A percentile compares a stretch with the other conserved stretches of the same genome.
These are phyloP conservation scores for Arctium minus DNA, from an alignment of 129 eudicot genomes.

Conservation along the genomic window DNA sequence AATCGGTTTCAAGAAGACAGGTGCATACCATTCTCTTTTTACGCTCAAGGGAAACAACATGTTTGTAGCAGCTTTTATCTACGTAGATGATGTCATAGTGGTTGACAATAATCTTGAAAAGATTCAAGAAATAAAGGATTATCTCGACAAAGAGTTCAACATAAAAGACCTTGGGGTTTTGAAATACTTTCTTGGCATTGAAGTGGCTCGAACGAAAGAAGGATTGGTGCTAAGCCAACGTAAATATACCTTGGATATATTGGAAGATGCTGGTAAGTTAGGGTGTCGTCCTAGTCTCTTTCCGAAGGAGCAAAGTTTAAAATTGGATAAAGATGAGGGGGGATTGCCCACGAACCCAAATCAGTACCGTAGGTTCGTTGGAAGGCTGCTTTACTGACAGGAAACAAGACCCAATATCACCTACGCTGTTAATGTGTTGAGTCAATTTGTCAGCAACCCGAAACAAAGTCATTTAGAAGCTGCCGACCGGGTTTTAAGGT, in stretches of 20 bases:
- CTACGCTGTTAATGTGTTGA: not conserved
- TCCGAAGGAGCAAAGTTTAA: not conserved
- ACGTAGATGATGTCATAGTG: not conserved
- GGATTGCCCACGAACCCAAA: not conserved
- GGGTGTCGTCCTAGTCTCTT: not conserved
- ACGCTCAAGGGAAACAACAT: not conserved
- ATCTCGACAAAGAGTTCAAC: no score
- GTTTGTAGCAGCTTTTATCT: not conserved
- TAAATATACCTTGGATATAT: not conserved
- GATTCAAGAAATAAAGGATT: no score
- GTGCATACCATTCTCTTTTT: not conserved
- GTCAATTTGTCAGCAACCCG: no score
- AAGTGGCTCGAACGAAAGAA: no score
- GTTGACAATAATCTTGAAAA: not conserved
- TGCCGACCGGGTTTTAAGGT: no score
- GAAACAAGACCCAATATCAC: not conserved
- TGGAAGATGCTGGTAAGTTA: not conserved
- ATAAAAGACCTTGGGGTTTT: no score
- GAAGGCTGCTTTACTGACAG: not conserved
- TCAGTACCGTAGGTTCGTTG: not conserved
- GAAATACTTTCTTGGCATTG: no score
- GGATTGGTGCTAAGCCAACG: no score
- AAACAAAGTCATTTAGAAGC: no score
- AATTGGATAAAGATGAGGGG: not conserved
- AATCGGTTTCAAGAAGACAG: not conserved